Evolutionary conservation across 2,329 filamentous ascomycete genomes (phyloP), one percentile per base, ranked within the genome.

Genomic region (Aspergillus clavatus): DNA sequence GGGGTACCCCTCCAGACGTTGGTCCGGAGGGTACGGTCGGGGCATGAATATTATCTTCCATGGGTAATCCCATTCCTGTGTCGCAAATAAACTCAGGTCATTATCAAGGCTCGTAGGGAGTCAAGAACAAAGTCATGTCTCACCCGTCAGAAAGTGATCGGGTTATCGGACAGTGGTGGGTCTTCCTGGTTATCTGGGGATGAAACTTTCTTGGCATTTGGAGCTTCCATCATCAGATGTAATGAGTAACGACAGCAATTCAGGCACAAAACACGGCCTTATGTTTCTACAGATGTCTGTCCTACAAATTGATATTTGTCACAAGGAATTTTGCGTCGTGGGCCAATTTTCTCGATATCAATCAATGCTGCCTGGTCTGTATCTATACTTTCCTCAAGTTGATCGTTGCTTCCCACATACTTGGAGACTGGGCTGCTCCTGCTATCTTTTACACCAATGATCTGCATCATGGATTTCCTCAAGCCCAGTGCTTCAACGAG

Each of bases 11-110:
- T 47, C 76, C 77, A 45, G 83, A 84, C 7, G 83, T 84, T 26
- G 88, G 86, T 49, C 89, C 90, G 33, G 89, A 90, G 46, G 84
- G 77, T 69, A 87, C 81, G 14, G 82, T 85, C n/a, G 82, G 81
- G 37, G 81, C 76, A 59, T 86, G 83, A 45, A 86, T 72, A 56
- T 83, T 62, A 41, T 68, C 76, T 63, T 84, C 78, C 83, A 86
- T 86, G 57, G 66, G 72, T 51, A 77, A 70, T 56, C 75, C 76
- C 76, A 78, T 80, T 47, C 51, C 54, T 35, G 18, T 4, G 19
- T 21, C 14, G 19, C n/a, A n/a, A 40, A 40, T 39, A 50, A 33
- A 48, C 35, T 35, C 19, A 35, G 31, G 18, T 11, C 18, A 35
- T 35, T 16, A 11, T 35, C 23, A 19, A 16, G 11, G 31, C 11